Percentiles rank a stretch among this genome's conserved stretches.
Evolutionary conservation across 139 green algal species (phyloP).

Genomic region (Desmodesmus armatus): DNA sequence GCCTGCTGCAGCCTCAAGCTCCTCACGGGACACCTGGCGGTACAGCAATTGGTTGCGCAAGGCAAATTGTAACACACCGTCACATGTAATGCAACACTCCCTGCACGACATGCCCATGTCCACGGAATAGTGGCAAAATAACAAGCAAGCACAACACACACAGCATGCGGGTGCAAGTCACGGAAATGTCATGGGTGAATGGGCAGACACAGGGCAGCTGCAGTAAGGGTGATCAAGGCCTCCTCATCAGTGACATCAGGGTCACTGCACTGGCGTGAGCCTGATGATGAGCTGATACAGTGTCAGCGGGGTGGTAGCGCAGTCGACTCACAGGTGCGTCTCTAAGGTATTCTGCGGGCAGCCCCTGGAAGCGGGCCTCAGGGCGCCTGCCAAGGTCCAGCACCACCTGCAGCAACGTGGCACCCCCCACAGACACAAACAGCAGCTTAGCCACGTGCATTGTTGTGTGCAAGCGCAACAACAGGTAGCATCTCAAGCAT

Average conservation of each 20-base stretch:
- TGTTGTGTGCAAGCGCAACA: neutral
- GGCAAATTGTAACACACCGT: too few species aligned
- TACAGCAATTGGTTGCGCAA: neutral
- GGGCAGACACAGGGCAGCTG: neutral
- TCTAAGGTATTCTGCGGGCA: slow-evolving; percentile 54
- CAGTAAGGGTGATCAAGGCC: neutral
- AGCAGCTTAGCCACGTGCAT: neutral
- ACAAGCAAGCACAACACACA: neutral
- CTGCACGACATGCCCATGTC: too few species aligned
- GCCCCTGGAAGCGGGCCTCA: slow-evolving; percentile 77
- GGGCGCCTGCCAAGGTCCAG: slow-evolving; percentile 84
- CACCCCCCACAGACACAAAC: too few species aligned
- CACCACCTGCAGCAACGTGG: slow-evolving; percentile 81
- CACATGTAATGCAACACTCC: too few species aligned
- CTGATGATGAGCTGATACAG: neutral
- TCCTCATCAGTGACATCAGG: neutral
- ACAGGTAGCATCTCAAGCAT: too few species aligned
- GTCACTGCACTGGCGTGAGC: neutral
- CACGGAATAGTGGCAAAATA: too few species aligned
- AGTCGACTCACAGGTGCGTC: slow-evolving; percentile 60
- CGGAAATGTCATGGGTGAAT: neutral
- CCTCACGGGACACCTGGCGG: slow-evolving; percentile 64
- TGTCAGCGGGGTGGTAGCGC: neutral
- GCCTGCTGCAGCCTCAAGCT: slow-evolving; percentile 66
- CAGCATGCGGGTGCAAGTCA: neutral